Conservation (phyloP, 805 yeast species). For the Pichia cabralensis region DNA sequence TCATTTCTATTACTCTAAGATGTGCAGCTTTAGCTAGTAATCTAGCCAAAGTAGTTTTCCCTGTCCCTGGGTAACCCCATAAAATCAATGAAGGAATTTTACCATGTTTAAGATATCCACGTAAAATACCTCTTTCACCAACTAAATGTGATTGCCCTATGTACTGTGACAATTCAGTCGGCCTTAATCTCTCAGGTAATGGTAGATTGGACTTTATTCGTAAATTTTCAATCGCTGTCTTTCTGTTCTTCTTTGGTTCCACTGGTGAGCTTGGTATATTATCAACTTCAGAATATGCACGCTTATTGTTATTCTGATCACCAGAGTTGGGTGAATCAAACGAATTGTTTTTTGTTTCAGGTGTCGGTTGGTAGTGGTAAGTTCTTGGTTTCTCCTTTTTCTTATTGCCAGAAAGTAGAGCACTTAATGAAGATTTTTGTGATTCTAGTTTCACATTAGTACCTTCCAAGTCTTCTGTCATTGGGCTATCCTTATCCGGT, state of each 20-base stretch:
- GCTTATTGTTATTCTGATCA: too few species aligned
- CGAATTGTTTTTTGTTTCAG: background rate
- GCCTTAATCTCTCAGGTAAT: conserved; percentile 78
- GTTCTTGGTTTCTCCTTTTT: conserved; percentile 8
- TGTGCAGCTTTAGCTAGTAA: conserved; percentile 47
- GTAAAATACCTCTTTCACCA: conserved; percentile 52
- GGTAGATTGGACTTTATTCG: conserved; percentile 31
- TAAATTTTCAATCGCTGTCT: conserved; percentile 6
- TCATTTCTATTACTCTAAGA: conserved; percentile 62
- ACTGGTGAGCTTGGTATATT: too few species aligned
- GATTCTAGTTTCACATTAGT: too few species aligned
- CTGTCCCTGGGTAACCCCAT: conserved; percentile 96
- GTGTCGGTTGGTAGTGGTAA: conserved; percentile 6
- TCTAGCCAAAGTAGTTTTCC: conserved; percentile 70
- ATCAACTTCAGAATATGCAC: too few species aligned
- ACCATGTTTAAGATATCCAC: conserved; percentile 55
- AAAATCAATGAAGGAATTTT: conserved; percentile 75
- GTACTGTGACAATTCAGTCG: conserved; percentile 54
- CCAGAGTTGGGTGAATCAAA: background rate
- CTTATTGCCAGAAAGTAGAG: conserved; percentile 6
- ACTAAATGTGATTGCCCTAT: conserved; percentile 82
- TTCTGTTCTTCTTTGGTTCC: too few species aligned
- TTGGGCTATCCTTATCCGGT: too few species aligned
- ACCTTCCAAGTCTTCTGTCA: too few species aligned
- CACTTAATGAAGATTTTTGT: too few species aligned